phyloP scores from a whole-genome alignment of 148 eudicot species.

The Chenopodium album region DNA sequence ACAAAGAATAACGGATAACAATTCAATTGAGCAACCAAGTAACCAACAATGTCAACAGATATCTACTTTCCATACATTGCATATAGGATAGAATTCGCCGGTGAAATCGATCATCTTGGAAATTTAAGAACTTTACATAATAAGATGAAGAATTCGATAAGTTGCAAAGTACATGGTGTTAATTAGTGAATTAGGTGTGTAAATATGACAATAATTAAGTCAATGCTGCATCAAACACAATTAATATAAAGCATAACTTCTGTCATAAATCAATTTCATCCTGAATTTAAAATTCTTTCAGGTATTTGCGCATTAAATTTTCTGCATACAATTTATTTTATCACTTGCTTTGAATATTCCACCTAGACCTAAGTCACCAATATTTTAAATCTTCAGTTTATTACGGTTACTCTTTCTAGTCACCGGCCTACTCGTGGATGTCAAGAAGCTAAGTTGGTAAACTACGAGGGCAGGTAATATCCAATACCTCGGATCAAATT shows the following conservation, averaged over 20 bases:
- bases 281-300: neutral
- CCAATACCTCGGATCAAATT: no score
- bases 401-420: no score
- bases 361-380: no score
- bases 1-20: neutral
- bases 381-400: no score
- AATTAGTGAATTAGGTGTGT: neutral
- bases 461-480: no score
- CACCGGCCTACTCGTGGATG: no score
- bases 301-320: neutral
- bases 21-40: neutral
- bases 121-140: neutral
- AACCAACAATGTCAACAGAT: neutral
- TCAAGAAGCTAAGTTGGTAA: no score
- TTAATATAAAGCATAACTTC: neutral
- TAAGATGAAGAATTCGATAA: neutral
- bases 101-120: neutral
- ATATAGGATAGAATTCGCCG: neutral
- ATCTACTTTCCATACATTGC: neutral
- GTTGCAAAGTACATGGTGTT: neutral
- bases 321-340: neutral
- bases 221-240: neutral
- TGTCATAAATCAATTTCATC: neutral
- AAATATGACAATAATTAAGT: neutral
- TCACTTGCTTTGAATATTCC: neutral